phyloP scores from a whole-genome alignment of 2,329 filamentous ascomycete species.

The Pseudopithomyces chartarum region DNA sequence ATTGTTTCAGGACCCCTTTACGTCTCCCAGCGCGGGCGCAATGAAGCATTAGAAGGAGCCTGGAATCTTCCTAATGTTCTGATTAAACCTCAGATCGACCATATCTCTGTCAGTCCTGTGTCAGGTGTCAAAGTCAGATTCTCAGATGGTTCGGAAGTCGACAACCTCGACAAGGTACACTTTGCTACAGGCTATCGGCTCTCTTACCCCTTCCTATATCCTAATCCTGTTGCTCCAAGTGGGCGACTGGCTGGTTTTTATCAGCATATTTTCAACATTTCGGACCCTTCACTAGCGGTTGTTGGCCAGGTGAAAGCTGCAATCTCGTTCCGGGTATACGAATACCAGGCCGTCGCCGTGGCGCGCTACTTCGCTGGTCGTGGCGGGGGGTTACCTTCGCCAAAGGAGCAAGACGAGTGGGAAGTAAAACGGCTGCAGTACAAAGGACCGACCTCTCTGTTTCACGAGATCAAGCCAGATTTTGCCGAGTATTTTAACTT shows the following conservation, averaged over 20 bases:
- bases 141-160: conserved; percentile 10
- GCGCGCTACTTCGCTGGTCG: conserved; percentile 16
- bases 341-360: conserved; percentile 22
- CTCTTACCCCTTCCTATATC: conserved; percentile 14
- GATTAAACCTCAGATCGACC: conserved; percentile 9
- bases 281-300: conserved; percentile 13
- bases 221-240: conserved; percentile 10
- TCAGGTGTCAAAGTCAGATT: conserved; percentile 14
- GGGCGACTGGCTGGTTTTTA: conserved; percentile 15
- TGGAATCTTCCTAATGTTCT: conserved; percentile 15
- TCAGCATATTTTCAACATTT: conserved; percentile 19
- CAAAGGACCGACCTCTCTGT: conserved; percentile 11
- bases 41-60: conserved; percentile 11
- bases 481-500: conserved; percentile 17
- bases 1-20: conserved; percentile 12
- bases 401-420: conserved; percentile 11
- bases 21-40: conserved; percentile 11
- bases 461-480: conserved; percentile 20
- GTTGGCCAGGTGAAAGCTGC: conserved; percentile 14
- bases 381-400: conserved; percentile 9
- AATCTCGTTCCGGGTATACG: conserved; percentile 19
- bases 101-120: background rate
- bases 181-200: conserved; percentile 20
- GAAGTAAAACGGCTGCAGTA: conserved; percentile 9
- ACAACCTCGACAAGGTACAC: conserved; percentile 13